Base-by-base conservation (phyloP, 352 stramenopile species). In the Phytopythium kandeliae region DNA sequence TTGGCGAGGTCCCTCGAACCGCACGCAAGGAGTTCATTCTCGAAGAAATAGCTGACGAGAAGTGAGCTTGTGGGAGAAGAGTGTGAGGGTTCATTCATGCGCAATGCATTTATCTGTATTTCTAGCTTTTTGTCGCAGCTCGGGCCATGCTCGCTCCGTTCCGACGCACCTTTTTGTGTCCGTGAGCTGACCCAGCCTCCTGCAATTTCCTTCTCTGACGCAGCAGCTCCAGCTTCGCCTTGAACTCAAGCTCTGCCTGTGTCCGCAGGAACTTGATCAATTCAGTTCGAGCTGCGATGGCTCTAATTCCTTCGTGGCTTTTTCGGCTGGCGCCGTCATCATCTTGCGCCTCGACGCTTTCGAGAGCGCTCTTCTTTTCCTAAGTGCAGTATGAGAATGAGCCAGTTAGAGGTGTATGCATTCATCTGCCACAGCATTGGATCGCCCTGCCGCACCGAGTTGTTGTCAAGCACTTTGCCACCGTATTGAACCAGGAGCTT, bases 401-500 rank as follows among this genome's bases (percentile, higher is more conserved):
- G 28, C 28, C 4, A 31, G 28, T 31, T 10, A 31, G 28, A 4
- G 9, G 9, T 31, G 28, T 9, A 31, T 9, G 28, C 28, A 10
- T 4, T 10, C 9, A 31, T 31, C n/a, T n/a, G n/a, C n/a, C n/a
- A n/a, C n/a, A n/a, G n/a, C n/a, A n/a, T n/a, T n/a, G n/a, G 28
- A 31, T 31, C 28, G 28, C 2, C 6, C 30, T 19, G 3, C 45
- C 60, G 26, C 54, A 85, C 74, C 26, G 68, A 54, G 38, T 86
- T 85, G 51, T 74, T 77, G 56, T 86, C 74, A 25, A 89, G 70
- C 3, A 84, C 62, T 48, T 65, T 66, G 9, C 55, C 69, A 1
- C 75, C 73, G 17, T 89, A 89, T 34, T 84, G 71, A 17, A 85
- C 38, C 3, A 89, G 63, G 13, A 89, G 60, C 37, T 85, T 86